Evolutionary conservation across 2,329 filamentous ascomycete species (phyloP).

Genomic region (Colletotrichum truncatum): DNA sequence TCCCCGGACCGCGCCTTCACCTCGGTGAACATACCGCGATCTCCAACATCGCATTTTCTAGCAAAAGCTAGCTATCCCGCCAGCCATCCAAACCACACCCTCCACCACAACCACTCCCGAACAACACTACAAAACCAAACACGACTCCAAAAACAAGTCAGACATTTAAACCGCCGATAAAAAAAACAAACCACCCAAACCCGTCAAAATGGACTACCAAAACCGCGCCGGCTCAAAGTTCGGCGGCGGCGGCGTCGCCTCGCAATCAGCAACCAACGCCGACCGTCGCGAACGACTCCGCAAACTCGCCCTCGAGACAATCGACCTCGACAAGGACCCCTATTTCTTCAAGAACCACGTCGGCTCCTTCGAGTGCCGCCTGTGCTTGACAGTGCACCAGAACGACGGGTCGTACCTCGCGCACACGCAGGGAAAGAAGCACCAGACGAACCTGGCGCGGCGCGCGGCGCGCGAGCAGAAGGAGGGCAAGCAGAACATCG

Average conservation of each 20-base stretch:
- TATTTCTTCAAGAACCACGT: constrained; percentile 99
- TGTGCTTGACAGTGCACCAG: constrained; percentile 97
- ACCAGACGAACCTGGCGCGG: constrained; percentile 96
- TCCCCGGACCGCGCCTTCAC: constrained; percentile 1
- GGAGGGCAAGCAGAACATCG: constrained; percentile 78
- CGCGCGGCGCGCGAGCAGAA: constrained; percentile 96
- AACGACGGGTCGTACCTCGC: constrained; percentile 99
- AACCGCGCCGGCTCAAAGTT: constrained; percentile 98
- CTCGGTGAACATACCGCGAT: background rate
- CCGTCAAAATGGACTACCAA: constrained; percentile 73
- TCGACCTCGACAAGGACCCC: constrained; percentile 98
- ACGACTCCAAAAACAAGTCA: background rate
- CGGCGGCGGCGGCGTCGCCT: constrained; percentile 95
- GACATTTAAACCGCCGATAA: background rate
- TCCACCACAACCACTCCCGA: background rate
- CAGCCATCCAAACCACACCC: background rate
- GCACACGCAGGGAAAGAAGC: constrained; percentile 97
- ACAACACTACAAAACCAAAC: background rate
- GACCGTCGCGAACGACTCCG: constrained; percentile 96
- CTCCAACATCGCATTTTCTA: background rate
- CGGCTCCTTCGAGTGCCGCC: constrained; percentile 95
- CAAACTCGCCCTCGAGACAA: constrained; percentile 97
- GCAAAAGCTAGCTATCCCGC: background rate
- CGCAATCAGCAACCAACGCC: constrained; percentile 90
- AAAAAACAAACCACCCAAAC: background rate